Conservation (phyloP, 805 yeast species). For the Kodamaea nitidulidarum region DNA sequence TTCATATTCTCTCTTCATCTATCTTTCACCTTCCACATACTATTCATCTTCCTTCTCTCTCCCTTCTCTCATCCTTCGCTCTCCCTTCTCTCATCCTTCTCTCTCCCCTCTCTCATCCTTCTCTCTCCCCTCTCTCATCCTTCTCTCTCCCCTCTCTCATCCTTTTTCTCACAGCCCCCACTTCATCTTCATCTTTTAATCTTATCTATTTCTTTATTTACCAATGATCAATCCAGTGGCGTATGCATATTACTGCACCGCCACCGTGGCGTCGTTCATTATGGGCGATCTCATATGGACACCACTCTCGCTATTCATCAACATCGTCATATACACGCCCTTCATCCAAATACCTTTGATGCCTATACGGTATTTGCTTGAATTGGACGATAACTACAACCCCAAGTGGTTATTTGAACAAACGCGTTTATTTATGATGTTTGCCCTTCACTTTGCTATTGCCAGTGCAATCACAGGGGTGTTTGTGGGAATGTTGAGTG, state of each 20-base stretch:
- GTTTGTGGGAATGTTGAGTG: conserved; percentile 10
- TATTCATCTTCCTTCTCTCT: too few relatives aligned
- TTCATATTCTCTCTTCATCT: too few relatives aligned
- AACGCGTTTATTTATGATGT: conserved; percentile 7
- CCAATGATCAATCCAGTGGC: conserved; percentile 7
- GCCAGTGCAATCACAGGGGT: conserved; percentile 11
- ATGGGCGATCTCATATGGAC: conserved; percentile 4
- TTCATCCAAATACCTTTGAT: conserved; percentile 12
- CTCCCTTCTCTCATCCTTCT: too few relatives aligned
- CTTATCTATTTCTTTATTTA: too few relatives aligned
- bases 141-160: too few relatives aligned
- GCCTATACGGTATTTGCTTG: conserved; percentile 12
- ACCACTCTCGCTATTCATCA: conserved; percentile 9
- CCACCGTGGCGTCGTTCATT: background rate
- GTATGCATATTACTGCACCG: background rate
- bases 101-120: too few relatives aligned
- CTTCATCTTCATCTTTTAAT: too few relatives aligned
- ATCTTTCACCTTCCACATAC: too few relatives aligned
- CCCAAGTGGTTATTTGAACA: conserved; percentile 12
- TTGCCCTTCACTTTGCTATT: conserved; percentile 9
- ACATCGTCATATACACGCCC: conserved; percentile 12
- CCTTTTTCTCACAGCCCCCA: too few relatives aligned
- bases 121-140: too few relatives aligned
- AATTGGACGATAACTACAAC: conserved; percentile 9
- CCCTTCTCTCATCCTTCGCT: too few relatives aligned